Evolutionary conservation across 306 rosid species (phyloP), one percentile per base, ranked within the genome.

Genomic region (Trichosanthes cucumerina): DNA sequence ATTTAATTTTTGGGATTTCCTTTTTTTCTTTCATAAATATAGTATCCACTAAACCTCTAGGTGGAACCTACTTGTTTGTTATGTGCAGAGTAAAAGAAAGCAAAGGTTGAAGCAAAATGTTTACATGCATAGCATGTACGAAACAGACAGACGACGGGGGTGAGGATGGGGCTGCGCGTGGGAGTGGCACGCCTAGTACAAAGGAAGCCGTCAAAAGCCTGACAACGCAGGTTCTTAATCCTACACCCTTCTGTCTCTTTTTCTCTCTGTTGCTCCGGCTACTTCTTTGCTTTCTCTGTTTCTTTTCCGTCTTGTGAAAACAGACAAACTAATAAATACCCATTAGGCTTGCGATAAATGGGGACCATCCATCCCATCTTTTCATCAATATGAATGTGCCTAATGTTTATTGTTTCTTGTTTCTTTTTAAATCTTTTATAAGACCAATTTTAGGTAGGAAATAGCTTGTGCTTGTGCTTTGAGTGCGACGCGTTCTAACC

Each of bases 161-260:
- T 0, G 95, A 81, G 75, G 87, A 78, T 65, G 88, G 82, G 80
- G 85, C 88, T 69, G 91, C 79, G 78, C 93, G 95, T 73, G 98
- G 92, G 81, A 91, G 92, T 81, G 90, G 96, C 87, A 91, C 96
- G 77, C 98, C 98, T 76, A 93, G 84, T 89, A 89, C 96, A 75
- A 90, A 91, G 89, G 96, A 91, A 90, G 91, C 96, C 90, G 92
- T 90, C 92, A 93, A 93, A 89, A 90, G 96, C 88, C 92, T 93
- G 82, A 91, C 97, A 69, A 77, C 92, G 53, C 96, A 93, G 98
- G 98, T 93, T 84, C 88, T 78, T 77, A 80, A 58, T 78, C 84
- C 81, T 54, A 44, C 15, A 14, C 82, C 65, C 33, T 56, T 46
- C 79, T 9, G 49, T 73, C 83, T 76, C 59, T 59, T 33, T 73